Evolutionary conservation across 2,329 filamentous ascomycete species (phyloP), one percentile per base, ranked within the genome.

Genomic region (Colletotrichum sp.): DNA sequence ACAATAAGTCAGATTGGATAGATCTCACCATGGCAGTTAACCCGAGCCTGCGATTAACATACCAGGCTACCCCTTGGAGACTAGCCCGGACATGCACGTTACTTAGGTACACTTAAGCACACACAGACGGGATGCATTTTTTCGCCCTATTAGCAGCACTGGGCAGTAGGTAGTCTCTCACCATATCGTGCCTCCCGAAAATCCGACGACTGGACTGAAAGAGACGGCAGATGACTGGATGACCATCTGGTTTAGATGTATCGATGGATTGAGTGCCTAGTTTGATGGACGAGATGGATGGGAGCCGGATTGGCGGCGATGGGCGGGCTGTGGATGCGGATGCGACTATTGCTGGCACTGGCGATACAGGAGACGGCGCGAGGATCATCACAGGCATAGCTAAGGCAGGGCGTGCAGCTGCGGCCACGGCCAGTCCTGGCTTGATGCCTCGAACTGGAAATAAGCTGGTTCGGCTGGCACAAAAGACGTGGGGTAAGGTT

Each of bases 401-500:
- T 67, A 43, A 59, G 36, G 34, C 55, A 59, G 62, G 47, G 43
- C 67, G 63, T 67, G 68, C 69, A 72, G 62, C 63, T 72, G 62
- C 57, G 47, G 47, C 62, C 43, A 51, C 43, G 47, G 57, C 62
- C 62, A 72, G 71, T 73, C 34, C 63, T 57, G 61, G 62, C 61
- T 58, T 65, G 72, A 71, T 71, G 68, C 68, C 69, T 74, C 18
- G 55, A 69, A 74, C 65, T 57, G 70, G 72, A 73, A 74, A 61
- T 54, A 72, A 73, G 70, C 70, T 74, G 72, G 57, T 59, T 70
- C 67, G 68, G 66, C 70, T 61, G 67, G 31, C 67, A 70, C 38
- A 63, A 51, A 51, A 62, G 68, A 74, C 72, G 69, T 74, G 72
- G 72, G 72, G 72, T 73, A 73, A 74, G 70, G 65, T 73, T 73